These are phyloP conservation scores for Paraleonurus japonicus DNA, from an alignment of 257 asterid species.

Conservation along the genomic window DNA sequence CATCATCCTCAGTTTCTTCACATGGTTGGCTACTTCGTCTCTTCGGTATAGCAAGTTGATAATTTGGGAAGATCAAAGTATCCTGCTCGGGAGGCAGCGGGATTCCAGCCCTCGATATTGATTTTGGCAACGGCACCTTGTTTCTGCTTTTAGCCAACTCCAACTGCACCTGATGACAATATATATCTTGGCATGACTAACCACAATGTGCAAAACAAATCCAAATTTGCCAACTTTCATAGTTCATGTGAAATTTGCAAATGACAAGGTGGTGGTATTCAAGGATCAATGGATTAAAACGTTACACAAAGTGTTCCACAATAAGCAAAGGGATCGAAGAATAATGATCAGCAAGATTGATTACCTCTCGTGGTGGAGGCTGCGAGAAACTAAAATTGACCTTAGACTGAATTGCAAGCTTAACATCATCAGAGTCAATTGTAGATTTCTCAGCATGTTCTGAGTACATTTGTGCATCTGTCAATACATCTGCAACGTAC, in stretches of 20 bases:
- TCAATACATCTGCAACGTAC: slow-evolving; percentile 68
- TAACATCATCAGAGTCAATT: slow-evolving; percentile 79
- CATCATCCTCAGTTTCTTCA: slow-evolving; percentile 88
- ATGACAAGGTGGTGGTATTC: not conserved
- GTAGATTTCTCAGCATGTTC: slow-evolving; percentile 77
- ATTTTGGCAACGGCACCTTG: slow-evolving; percentile 69
- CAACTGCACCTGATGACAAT: slow-evolving; percentile 49
- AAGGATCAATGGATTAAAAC: not conserved
- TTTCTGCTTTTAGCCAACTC: slow-evolving; percentile 85
- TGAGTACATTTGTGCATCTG: slow-evolving; percentile 80
- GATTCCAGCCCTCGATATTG: slow-evolving; percentile 50
- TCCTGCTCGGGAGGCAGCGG: slow-evolving; percentile 80
- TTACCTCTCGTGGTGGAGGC: slow-evolving; percentile 96
- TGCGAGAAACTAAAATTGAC: slow-evolving; percentile 89
- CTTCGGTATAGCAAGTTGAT: slow-evolving; percentile 67
- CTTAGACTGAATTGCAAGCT: slow-evolving; percentile 86
- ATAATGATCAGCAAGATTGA: slow-evolving; percentile 4
- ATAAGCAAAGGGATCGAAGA: not conserved
- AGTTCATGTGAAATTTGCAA: too few relatives aligned
- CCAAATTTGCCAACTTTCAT: too few relatives aligned
- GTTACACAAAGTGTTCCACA: not conserved
- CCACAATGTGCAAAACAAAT: too few relatives aligned
- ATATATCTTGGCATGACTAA: not conserved
- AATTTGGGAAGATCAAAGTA: slow-evolving; percentile 77
- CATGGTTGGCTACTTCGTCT: slow-evolving; percentile 43